Percentiles rank a stretch among this genome's conserved stretches.
phyloP scores from a whole-genome alignment of 2,329 filamentous ascomycete species.

The Diaporthe velutina region DNA sequence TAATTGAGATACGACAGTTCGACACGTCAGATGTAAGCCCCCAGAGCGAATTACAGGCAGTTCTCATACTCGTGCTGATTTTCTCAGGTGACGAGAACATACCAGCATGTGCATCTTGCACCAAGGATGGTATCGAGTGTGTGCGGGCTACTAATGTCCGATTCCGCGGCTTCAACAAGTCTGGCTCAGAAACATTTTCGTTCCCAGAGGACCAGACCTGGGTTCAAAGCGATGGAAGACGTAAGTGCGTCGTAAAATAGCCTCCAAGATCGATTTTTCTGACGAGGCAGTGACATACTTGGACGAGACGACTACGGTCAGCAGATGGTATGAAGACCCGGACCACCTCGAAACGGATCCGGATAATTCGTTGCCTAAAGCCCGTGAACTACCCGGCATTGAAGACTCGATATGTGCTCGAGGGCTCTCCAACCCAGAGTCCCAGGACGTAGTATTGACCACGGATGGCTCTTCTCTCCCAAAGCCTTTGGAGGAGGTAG shows the following conservation, averaged over 20 bases:
- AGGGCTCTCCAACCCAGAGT: no score
- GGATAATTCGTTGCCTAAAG: background rate
- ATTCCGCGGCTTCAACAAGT: slow-evolving; percentile 2
- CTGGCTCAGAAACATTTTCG: background rate
- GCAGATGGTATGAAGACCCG: background rate
- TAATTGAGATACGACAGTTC: background rate
- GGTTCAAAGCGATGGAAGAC: background rate
- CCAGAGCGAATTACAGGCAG: no score
- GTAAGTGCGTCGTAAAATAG: background rate
- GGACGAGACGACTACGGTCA: background rate
- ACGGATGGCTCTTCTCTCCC: background rate
- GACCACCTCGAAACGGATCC: background rate
- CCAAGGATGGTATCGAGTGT: slow-evolving; percentile 11
- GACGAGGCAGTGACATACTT: background rate
- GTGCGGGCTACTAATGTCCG: background rate
- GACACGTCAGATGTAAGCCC: slow-evolving; percentile 6
- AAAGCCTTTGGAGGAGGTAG: background rate
- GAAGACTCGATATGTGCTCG: no score
- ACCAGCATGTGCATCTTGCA: slow-evolving; percentile 6
- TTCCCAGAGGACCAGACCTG: slow-evolving; percentile 11
- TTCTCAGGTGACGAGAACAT: background rate
- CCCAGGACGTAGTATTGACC: background rate
- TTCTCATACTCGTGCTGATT: background rate
- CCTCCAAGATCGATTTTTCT: background rate
- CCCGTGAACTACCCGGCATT: background rate